These are phyloP conservation scores for Cryptococcus jaspeensis DNA, from an alignment of 1,284 basidiomycete species.

Conservation along the genomic window DNA sequence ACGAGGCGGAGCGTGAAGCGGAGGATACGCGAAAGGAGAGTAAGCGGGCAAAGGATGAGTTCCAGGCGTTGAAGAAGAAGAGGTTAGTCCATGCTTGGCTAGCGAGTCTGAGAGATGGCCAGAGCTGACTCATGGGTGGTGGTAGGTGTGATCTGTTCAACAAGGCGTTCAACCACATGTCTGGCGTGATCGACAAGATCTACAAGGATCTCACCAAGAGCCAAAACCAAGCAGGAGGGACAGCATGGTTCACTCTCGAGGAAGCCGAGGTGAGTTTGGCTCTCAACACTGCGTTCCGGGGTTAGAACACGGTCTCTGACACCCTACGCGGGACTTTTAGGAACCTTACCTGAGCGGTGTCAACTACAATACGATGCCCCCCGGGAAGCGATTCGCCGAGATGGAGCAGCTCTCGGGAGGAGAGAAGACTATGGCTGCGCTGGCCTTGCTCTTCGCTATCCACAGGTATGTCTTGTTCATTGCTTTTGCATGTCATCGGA, in stretches of 20 bases:
- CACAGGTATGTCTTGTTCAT: slow-evolving; percentile 64
- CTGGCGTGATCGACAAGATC: slow-evolving; percentile 87
- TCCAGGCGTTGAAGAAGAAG: slow-evolving; percentile 80
- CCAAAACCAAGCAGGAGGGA: slow-evolving; percentile 69
- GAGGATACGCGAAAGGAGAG: slow-evolving; percentile 68
- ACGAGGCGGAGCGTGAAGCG: slow-evolving; percentile 59
- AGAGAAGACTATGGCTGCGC: slow-evolving; percentile 96
- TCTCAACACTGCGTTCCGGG: not conserved
- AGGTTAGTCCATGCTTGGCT: slow-evolving; percentile 66
- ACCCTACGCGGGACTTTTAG: slow-evolving; percentile 53
- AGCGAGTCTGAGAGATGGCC: too few relatives aligned
- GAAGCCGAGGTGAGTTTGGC: slow-evolving; percentile 73
- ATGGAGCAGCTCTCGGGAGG: slow-evolving; percentile 99
- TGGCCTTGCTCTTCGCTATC: slow-evolving; percentile 93
- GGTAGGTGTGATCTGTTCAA: slow-evolving; percentile 82
- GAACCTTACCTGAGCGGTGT: slow-evolving; percentile 95
- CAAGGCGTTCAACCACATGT: slow-evolving; percentile 94
- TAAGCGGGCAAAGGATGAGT: slow-evolving; percentile 83
- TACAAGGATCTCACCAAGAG: slow-evolving; percentile 98
- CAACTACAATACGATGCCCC: slow-evolving; percentile 98
- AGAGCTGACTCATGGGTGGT: not conserved
- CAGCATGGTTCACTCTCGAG: slow-evolving; percentile 92
- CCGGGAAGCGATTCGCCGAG: slow-evolving; percentile 98
- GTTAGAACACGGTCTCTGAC: not conserved
- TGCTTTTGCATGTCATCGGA: not conserved